Evolutionary conservation across 2,329 filamentous ascomycete species (phyloP), one percentile per base, ranked within the genome.

Genomic region (Coniochaeta prunicola): DNA sequence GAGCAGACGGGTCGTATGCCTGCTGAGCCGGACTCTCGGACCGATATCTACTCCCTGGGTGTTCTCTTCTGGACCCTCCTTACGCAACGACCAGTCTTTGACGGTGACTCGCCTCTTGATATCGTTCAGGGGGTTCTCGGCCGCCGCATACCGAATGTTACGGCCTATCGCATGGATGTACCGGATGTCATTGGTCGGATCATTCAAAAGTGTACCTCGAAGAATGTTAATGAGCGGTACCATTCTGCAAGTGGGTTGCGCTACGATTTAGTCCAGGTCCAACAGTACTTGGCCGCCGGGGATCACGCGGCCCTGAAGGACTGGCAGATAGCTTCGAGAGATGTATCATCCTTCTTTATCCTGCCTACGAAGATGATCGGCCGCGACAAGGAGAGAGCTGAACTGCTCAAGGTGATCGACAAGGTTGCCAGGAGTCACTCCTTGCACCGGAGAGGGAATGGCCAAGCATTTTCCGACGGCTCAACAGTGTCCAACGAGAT

Each of bases 1-100:
- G 93, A 97, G 70, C 93, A 97, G 76, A 97, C 93, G 2, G 93
- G 93, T 15, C 87, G 93, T 21, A 89, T 97, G 82, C 90, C 92
- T 2, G 91, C 90, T 3, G 92, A 97, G 71, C 93, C 93, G 1
- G 93, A 97, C 73, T 90, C 84, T 48, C 84, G 93, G 42, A 97
- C 93, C 17, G 93, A 97, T 71, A 96, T 97, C 33, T 97, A 97
- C 75, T 92, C 91, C 0, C 77, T 97, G 1, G 93, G 93, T 4
- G 87, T 97, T 40, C 73, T 97, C 1, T 93, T 97, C 71, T 97
- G 91, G 88, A 90, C 84, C 9, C 83, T 96, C 67, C 77, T 96
- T 53, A 90, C 90, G 1, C 91, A 92, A 30, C 84, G 87, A 65
- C 84, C 89, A 3, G 89, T 91, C 0, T 96, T 94, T 64, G 87